Evolutionary conservation across 306 rosid genomes (phyloP), one percentile per base, ranked within the genome.

Genomic region (Inga leiocalycina): DNA sequence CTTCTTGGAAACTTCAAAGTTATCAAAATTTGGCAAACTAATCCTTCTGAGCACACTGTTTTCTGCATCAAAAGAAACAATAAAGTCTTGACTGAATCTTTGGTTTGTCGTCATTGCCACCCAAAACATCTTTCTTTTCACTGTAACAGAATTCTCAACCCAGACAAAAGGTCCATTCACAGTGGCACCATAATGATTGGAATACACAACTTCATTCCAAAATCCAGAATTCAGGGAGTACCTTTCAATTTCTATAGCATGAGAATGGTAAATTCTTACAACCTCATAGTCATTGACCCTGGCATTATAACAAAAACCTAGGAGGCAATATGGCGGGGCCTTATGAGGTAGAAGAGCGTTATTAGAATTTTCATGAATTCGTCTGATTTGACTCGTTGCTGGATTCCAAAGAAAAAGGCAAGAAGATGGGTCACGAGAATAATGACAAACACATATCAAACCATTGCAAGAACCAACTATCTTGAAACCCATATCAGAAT

Each of bases 291-390:
- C 84, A 9, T 37, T 41, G 13, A 46, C 72, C 61, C 3, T 35
- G 27, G 24, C 10, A 44, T 84, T 71, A 43, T 75, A 76, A 20
- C 46, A 70, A 34, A 86, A 76, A 51, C 84, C 86, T 34, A 79
- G 22, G 22, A 86, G 84, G 65, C 89, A 86, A 80, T 86, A 37
- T 83, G 89, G 89, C 43, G 89, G 56, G 56, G 72, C 69, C 51
- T 67, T 79, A 5, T 79, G 24, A 56, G 75, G 73, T 14, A 75
- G 49, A 52, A 80, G 77, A 67, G 81, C 69, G 10, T 51, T 59
- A 13, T 51, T 59, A 13, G 46, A 24, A 30, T 57, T 52, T 35
- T 80, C 85, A 0, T 46, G 43, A 46, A 86, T 80, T 17, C 69
- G 15, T 74, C 51, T 64, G 62, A 83, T 80, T 83, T 86, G 76